Conservation (phyloP, 176 grass and related monocot species). For the Rhipidocladum racemiflorum region DNA sequence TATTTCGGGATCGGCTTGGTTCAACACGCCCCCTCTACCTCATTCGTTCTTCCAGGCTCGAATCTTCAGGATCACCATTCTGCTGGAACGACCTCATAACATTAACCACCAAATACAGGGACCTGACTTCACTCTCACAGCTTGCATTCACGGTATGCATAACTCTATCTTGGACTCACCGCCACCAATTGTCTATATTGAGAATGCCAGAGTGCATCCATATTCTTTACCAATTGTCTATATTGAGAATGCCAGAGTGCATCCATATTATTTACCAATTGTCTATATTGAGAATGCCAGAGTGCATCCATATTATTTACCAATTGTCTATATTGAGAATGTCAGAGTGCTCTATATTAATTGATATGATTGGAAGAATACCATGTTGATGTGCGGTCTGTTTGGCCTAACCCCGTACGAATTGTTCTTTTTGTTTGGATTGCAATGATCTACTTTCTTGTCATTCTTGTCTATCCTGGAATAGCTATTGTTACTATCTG, state of each 20-base stretch:
- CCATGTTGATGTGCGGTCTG: too few species aligned
- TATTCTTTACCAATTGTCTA: not conserved
- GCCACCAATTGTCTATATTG: not conserved
- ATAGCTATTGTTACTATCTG: too few species aligned
- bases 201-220: not conserved
- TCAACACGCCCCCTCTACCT: not conserved
- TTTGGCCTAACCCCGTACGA: too few species aligned
- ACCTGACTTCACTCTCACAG: slow-evolving; percentile 83
- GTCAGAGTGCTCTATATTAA: not conserved
- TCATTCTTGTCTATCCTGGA: too few species aligned
- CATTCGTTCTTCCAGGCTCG: slow-evolving; percentile 41
- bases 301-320: not conserved
- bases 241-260: not conserved
- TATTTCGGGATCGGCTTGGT: not conserved
- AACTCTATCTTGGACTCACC: not conserved
- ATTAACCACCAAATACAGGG: slow-evolving; percentile 82
- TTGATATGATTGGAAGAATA: too few species aligned
- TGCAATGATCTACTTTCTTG: too few species aligned
- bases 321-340: not conserved
- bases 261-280: not conserved
- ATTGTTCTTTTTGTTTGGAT: too few species aligned
- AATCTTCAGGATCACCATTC: slow-evolving; percentile 63
- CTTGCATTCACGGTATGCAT: slow-evolving; percentile 74
- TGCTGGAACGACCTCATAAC: slow-evolving; percentile 88
- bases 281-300: not conserved